Conservation (phyloP, 192 early-diverging fungal species). For the Mortierella antarctica region DNA sequence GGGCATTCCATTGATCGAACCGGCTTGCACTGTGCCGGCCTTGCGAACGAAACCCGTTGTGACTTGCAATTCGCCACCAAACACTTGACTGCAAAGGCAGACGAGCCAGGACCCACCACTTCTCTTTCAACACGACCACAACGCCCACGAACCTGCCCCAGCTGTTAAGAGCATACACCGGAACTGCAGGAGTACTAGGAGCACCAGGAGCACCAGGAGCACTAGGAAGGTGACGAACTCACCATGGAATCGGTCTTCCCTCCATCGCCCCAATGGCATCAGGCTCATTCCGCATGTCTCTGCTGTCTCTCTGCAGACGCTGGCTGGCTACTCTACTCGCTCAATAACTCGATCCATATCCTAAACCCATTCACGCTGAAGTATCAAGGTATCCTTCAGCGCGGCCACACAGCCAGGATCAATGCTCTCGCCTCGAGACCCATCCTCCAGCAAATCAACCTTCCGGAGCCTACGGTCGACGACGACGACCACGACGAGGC, state of each 20-base stretch:
- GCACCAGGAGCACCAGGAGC: background rate
- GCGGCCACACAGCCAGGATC: constrained; percentile 14
- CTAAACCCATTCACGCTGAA: constrained; percentile 47
- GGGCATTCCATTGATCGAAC: too few relatives aligned
- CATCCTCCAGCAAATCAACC: background rate
- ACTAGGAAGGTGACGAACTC: background rate
- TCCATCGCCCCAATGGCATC: constrained; percentile 49
- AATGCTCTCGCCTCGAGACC: constrained; percentile 25
- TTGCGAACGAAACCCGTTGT: too few relatives aligned
- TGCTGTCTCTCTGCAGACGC: constrained; percentile 7
- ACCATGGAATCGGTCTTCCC: constrained; percentile 37
- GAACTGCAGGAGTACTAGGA: background rate
- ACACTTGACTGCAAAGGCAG: too few relatives aligned
- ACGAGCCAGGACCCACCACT: too few relatives aligned
- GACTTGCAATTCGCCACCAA: too few relatives aligned
- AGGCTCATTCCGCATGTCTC: constrained; percentile 42
- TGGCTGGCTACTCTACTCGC: constrained; percentile 44
- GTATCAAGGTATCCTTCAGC: constrained; percentile 13
- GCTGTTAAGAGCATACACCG: too few relatives aligned
- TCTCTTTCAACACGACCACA: background rate
- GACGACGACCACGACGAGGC: too few relatives aligned
- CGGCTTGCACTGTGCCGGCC: too few relatives aligned
- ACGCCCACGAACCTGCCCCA: background rate
- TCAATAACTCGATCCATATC: constrained; percentile 44
- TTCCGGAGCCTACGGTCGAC: too few relatives aligned